A percentile compares a stretch with the other conserved stretches of the same genome.
Conservation (phyloP, 1,139 yeast genomes). For the Yamadazyma epiphylla region DNA sequence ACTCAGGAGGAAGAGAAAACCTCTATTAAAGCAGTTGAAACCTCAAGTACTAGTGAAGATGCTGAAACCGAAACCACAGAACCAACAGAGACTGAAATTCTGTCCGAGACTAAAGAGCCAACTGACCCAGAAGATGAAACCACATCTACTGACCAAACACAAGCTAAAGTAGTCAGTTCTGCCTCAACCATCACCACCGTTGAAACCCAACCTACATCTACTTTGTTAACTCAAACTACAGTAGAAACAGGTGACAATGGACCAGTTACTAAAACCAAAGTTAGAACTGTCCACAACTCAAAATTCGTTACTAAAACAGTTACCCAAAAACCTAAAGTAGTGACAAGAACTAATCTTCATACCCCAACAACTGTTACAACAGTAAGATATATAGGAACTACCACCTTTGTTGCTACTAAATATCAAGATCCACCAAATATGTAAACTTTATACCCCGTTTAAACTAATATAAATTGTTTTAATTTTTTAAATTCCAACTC, state of each 20-base stretch:
- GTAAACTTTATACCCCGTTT: conserved; percentile 4
- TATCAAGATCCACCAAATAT: conserved; percentile 11
- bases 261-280: not conserved
- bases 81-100: conserved; percentile 6
- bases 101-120: too few relatives aligned
- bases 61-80: conserved; percentile 8
- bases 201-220: not conserved
- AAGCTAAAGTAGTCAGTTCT: not conserved
- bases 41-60: conserved; percentile 2
- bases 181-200: conserved; percentile 1
- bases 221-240: conserved; percentile 1
- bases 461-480: conserved; percentile 6
- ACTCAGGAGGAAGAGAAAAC: conserved; percentile 4
- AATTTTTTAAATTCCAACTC: conserved; percentile 22
- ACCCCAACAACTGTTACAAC: conserved; percentile 14
- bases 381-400: conserved; percentile 11
- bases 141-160: too few relatives aligned
- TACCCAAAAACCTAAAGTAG: conserved; percentile 6
- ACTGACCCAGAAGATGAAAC: too few relatives aligned
- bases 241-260: not conserved
- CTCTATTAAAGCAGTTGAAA: conserved; percentile 5
- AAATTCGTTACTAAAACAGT: conserved; percentile 8
- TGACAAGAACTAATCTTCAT: conserved; percentile 9
- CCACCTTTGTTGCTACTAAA: conserved; percentile 12
- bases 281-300: conserved; percentile 5